Base-by-base conservation (phyloP, 73 alveolate species). In the Diophrys sp. region DNA sequence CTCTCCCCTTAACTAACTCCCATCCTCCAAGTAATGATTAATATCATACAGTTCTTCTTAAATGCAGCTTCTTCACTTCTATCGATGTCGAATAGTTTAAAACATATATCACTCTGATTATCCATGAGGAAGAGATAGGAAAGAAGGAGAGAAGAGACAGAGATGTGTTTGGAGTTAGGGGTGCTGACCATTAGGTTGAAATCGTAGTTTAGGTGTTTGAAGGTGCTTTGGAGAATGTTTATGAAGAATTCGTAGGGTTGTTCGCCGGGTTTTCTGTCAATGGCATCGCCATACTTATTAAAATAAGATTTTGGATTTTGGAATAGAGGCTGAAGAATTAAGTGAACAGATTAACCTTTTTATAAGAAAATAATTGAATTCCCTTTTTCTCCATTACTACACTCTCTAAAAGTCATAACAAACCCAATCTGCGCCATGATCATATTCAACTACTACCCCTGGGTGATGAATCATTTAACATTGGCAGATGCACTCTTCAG, bases 21-120 rank as follows among this genome's bases (percentile, higher is more conserved):
- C n/a, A n/a, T n/a, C n/a, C n/a, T n/a, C n/a, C n/a, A n/a, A n/a
- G n/a, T n/a, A n/a, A n/a, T n/a, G n/a, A n/a, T n/a, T n/a, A n/a
- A n/a, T n/a, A 79, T 23, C 67, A 31, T 1, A 62, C 88, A 79
- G 56, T 79, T 79, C 30, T 29, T 33, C n/a, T 11, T 33, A 34
- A 32, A 79, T 23, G 68, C 30, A 71, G 72, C 23, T 2, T 53
- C 29, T 28, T 71, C 26, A 33, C 44, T 34, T 24, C 26, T 53
- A 23, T 79, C 81, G 70, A 29, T 79, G 0, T 68, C 28, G 54
- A 24, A 27, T 1, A 33, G 70, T 11, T 24, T 68, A 1, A 79
- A 70, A 23, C 72, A 44, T 56, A 8, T 1, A 18, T 71, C 77
- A 34, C 23, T 24, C 1, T 71, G 81, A 33, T 69, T 57, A 54